Base-by-base conservation (phyloP, 768 basidiomycete genomes). In the Imleria badia region DNA sequence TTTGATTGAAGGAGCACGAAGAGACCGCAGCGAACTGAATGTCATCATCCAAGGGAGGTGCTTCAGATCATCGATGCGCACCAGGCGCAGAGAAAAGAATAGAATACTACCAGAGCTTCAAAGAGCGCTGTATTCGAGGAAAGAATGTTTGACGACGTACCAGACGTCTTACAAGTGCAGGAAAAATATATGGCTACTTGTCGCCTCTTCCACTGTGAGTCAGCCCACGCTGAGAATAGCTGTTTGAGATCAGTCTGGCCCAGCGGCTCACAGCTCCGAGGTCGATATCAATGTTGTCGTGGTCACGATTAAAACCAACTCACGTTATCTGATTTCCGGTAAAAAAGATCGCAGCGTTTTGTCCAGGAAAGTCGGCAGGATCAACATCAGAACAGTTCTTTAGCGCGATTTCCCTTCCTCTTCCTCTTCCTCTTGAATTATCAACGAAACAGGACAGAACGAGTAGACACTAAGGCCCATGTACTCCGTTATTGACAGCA, bases 21-120 rank as follows among this genome's bases (percentile, higher is more conserved):
- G 44, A 41, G 45, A 58, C 34, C 3, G 59, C 14, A 19, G 26
- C 3, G 56, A 64, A 45, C 51, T 54, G 44, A 23, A 36, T 49
- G 19, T 49, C 67, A 69, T 67, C 42, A 60, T 69, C 49, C 59
- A 40, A 55, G 12, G 50, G 14, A 23, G 33, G 39, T 39, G 10
- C 33, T 42, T 52, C 30, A 59, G 44, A 61, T 63, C 63, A 69
- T 67, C 30, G 51, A 58, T 45, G 66, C 68, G 67, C 67, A 45
- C 67, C 68, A 48, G 67, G 67, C 67, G 66, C 67, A 64, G 48
- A 51, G 8, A 39, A 45, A n/a, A 23, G 33, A 23, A 49, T 12
- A 43, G 36, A 54, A 51, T 49, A 14, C 48, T 58, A 62, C 60
- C 62, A 54, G 63, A 55, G 59, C 40, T 59, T 51, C 45, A 54